Conservation (phyloP, 1,139 yeast genomes). For the Meyerozyma sp. region DNA sequence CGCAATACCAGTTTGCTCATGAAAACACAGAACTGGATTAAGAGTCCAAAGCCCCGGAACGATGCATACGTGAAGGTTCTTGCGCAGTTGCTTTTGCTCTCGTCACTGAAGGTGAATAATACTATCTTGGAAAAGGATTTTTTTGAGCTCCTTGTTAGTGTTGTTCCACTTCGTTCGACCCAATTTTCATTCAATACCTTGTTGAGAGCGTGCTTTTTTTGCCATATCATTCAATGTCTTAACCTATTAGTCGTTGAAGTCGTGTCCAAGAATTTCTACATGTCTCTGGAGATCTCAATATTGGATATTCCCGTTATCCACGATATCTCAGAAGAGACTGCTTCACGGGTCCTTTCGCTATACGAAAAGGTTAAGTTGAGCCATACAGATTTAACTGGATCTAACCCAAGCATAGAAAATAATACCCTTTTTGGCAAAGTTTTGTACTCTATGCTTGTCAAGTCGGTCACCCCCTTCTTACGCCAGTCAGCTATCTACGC, state of each 20-base stretch:
- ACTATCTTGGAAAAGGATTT: slow-evolving; percentile 44
- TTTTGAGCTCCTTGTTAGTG: slow-evolving; percentile 46
- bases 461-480: slow-evolving; percentile 60
- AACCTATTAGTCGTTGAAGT: slow-evolving; percentile 22
- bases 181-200: slow-evolving; percentile 37
- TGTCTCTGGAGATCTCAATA: slow-evolving; percentile 18
- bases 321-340: slow-evolving; percentile 15
- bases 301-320: slow-evolving; percentile 31
- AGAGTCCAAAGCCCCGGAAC: slow-evolving; percentile 17
- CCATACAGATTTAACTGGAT: not conserved
- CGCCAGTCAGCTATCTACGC: slow-evolving; percentile 62
- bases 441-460: slow-evolving; percentile 51
- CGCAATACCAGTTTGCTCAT: slow-evolving; percentile 29
- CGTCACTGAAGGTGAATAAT: slow-evolving; percentile 19
- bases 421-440: slow-evolving; percentile 26
- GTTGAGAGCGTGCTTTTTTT: slow-evolving; percentile 36
- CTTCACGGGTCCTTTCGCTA: slow-evolving; percentile 4
- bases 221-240: slow-evolving; percentile 31
- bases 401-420: slow-evolving; percentile 9
- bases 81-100: slow-evolving; percentile 30
- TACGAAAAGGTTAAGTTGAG: slow-evolving; percentile 4
- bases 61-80: slow-evolving; percentile 31
- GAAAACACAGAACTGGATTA: slow-evolving; percentile 27
- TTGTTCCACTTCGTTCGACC: slow-evolving; percentile 36
- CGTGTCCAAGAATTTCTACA: slow-evolving; percentile 17